Conservation (phyloP, 192 early-diverging fungal species). For the Backusella psychrophila region DNA sequence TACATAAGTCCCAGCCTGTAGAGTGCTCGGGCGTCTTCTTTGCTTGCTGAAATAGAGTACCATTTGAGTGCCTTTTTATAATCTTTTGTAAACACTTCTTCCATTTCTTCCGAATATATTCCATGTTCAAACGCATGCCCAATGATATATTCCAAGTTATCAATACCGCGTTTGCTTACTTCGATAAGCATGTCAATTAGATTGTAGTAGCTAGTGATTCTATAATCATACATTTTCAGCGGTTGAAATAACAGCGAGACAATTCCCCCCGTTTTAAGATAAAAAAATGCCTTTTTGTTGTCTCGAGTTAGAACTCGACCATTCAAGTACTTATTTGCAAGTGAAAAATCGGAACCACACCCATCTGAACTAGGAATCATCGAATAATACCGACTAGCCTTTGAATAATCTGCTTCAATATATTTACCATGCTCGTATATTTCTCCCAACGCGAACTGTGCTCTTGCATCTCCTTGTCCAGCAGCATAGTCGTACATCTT, state of each 20-base stretch:
- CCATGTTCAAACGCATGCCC: background rate
- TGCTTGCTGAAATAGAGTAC: background rate
- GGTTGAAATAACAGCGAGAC: too few species aligned
- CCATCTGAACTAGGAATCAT: background rate
- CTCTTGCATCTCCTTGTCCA: background rate
- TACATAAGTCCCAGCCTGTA: background rate
- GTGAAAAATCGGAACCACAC: too few species aligned
- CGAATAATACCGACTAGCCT: background rate
- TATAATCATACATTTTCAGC: too few species aligned
- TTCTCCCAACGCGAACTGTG: background rate
- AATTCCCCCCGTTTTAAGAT: too few species aligned
- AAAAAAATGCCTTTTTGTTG: background rate
- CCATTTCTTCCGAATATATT: background rate
- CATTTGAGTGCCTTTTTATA: background rate
- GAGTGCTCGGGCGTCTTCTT: background rate
- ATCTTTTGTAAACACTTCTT: background rate
- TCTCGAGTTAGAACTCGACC: background rate
- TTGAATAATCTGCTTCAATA: background rate
- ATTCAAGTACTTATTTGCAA: background rate
- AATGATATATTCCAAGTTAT: background rate
- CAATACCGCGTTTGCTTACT: background rate
- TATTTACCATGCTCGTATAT: background rate
- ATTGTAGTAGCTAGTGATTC: background rate
- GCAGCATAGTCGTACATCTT: background rate
- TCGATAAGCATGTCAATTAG: background rate